Base-by-base conservation (phyloP, 495 filamentous ascomycete genomes). In the Neurospora sp. region DNA sequence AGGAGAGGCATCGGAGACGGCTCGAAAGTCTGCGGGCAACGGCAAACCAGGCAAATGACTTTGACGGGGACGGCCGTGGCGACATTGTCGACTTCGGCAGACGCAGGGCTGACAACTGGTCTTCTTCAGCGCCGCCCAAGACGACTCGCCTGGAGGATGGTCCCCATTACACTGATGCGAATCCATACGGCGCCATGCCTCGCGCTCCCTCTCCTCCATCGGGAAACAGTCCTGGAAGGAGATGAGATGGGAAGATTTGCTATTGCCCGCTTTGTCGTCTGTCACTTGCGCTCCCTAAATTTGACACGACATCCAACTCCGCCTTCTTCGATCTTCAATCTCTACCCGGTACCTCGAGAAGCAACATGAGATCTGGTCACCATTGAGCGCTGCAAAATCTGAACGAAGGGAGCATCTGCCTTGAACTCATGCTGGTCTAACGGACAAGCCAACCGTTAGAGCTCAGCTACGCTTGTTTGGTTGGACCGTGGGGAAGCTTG, bases 131-230 rank as follows among this genome's bases (percentile, higher is more conserved):
- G 78, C 77, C 83, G 54, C 78, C 80, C 20, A 79, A 74, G 71
- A 76, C 76, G 72, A 75, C 70, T 76, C 77, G 80, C 73, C 75
- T 81, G 70, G 78, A 83, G 73, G 83, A 78, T 37, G 79, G 84
- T 27, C 86, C 86, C 72, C 85, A 76, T 74, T 88, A 89, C 72
- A 70, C 78, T 42, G 86, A 89, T 74, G 87, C 82, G 71, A 88
- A 87, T 71, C 86, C 86, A 40, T 89, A 89, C 76, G 78, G 80
- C 71, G 76, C 82, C 72, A 35, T 66, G 54, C 54, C 54, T 66
- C 54, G 54, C 14, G 76, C 79, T 70, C 74, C 86, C 70, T 83
- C 84, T 39, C 80, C 86, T 71, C 83, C 84, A 75, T 82, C 85
- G 73, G 75, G 82, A 54, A 83, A 81, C 39, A 78, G 80, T 70